Percentiles rank a stretch among this genome's conserved stretches.
These are phyloP conservation scores for Ustilago shanxiensis DNA, from an alignment of 1,284 basidiomycete genomes.

Conservation along the genomic window DNA sequence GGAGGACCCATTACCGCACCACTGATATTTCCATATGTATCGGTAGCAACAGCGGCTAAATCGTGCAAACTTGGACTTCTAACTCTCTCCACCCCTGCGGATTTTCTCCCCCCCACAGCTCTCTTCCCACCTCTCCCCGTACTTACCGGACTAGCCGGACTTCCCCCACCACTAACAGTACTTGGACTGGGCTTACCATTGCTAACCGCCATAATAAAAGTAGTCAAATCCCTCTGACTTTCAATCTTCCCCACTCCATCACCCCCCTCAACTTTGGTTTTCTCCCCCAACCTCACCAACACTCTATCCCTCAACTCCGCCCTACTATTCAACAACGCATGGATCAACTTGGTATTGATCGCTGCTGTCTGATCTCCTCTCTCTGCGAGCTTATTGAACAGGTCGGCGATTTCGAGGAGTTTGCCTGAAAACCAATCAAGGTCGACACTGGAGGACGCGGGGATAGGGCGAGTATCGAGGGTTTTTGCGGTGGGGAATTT, in stretches of 20 bases:
- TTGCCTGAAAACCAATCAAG: conserved; percentile 36
- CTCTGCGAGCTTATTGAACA: conserved; percentile 29
- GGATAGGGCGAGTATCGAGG: conserved; percentile 3
- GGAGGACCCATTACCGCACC: neutral
- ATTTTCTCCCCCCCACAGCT: neutral
- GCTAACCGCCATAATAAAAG: conserved; percentile 17
- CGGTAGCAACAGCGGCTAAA: conserved; percentile 23
- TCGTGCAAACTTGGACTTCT: conserved; percentile 29
- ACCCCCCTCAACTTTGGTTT: neutral
- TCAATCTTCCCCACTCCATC: conserved; percentile 13
- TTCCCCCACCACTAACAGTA: neutral
- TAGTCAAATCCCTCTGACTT: conserved; percentile 32
- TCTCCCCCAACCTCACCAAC: conserved; percentile 24
- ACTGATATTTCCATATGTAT: no score
- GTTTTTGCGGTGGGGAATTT: conserved; percentile 4
- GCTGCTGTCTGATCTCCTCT: conserved; percentile 28
- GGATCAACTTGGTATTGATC: conserved; percentile 30
- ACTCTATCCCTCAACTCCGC: conserved; percentile 32
- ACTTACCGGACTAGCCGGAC: neutral
- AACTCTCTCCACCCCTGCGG: conserved; percentile 6
- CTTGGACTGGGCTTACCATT: conserved; percentile 12
- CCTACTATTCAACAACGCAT: conserved; percentile 27
- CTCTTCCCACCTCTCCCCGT: neutral
- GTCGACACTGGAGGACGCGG: conserved; percentile 16
- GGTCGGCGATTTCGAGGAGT: conserved; percentile 26